Base-by-base conservation (phyloP, 1,139 yeast genomes). In the Candida labiduridarum region DNA sequence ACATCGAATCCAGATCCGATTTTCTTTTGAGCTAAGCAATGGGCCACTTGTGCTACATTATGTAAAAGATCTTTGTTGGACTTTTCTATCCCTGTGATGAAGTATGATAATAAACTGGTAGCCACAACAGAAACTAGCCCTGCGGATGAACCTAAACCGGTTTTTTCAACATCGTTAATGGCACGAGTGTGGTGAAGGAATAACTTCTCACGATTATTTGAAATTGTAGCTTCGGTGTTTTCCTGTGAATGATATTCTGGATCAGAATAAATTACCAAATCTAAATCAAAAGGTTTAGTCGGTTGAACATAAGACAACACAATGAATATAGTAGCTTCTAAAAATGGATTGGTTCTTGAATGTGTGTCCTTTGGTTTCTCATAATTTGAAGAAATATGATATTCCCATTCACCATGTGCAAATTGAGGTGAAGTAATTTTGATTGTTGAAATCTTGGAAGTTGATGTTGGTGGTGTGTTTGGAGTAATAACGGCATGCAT, bases 1-100 rank as follows among this genome's bases (percentile, higher is more conserved):
- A 95, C 96, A 64, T 94, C 99, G 66, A 94, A 94, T 0, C 99
- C 99, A 2, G 97, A 89, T 0, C 99, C 99, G 27, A 94, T 85
- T 66, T 95, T 95, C 42, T 89, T 89, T 65, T 94, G 99, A 1
- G 99, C 98, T 50, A 82, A 80, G 65, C 97, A 92, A 65, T 94
- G 99, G 1, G 96, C 88, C 11, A 89, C 73, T 63, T 94, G 99
- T 0, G 97, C 83, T 33, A 90, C 69, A 59, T 90, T 92, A 66
- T 94, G 98, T 29, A 94, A 73, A 4, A 74, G 53, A 50, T 77
- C 71, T 11, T 75, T 60, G 18, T 42, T 12, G 9, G 51, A 45
- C 3, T 51, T 35, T 3, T 52, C 49, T 2, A 54, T 46, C 8
- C 62, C 62, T 0, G 67, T 61, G 5, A 62, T 59, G 57, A 80